Base-by-base conservation (phyloP, 2,329 filamentous ascomycete genomes). In the Beauveria sp. region DNA sequence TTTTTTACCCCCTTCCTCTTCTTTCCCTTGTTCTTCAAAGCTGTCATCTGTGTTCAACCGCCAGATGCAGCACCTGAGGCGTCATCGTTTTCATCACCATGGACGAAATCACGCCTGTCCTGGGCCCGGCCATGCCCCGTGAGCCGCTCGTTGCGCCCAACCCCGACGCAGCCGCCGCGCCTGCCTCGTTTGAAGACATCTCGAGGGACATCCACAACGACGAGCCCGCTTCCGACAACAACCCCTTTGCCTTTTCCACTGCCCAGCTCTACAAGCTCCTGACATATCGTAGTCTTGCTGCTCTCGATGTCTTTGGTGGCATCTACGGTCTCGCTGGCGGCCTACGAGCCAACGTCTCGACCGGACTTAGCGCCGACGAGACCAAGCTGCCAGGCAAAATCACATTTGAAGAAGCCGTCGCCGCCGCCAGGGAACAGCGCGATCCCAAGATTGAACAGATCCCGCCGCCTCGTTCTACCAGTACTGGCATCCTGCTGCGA, bases 241-340 rank as follows among this genome's bases (percentile, higher is more conserved):
- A n/a, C 66, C 76, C 73, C 7, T 84, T 84, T 63, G 81, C 80
- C 14, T 84, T 84, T 62, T 77, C 78, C 0, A 79, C 81, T 2
- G 75, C 76, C 4, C 81, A 84, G 61, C 71, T 84, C 3, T 79
- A 80, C 67, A 81, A 80, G 61, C 75, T 84, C 37, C 67, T 82
- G 34, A 79, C 77, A n/a, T 75, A 79, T 26, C 79, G 80, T 58
- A 80, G 73, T 20, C 70, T 81, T 7, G 62, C 75, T 9, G 80
- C 78, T 12, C 78, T 82, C 41, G 74, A 76, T 54, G 79, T 77
- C 18, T 74, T 84, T 63, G 82, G 82, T n/a, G 81, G 82, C 18
- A 67, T 84, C 14, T 66, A 70, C 9, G 82, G 82, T n/a, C 74
- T 84, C 20, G 79, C 79, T 20, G 72, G 71, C 5, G 82, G 82